Evolutionary conservation across 305 asterid genomes (phyloP).

Genomic region (Ilex paraguariensis): DNA sequence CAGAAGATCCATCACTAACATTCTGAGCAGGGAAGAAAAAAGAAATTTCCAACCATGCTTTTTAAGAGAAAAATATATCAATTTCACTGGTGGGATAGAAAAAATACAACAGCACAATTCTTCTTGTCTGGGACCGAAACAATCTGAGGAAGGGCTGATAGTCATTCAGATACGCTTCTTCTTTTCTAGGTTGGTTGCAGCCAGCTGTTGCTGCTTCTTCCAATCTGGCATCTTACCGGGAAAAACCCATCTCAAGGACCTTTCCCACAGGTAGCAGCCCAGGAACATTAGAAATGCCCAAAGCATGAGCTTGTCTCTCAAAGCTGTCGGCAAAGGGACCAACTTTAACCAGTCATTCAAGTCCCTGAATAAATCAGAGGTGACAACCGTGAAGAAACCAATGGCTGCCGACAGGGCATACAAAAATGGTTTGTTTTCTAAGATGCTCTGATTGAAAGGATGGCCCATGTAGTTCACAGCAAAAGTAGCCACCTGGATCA

Average conservation of each 20-base stretch:
- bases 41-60: no score
- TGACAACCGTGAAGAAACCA: conserved; percentile 69
- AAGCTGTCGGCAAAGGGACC: conserved; percentile 71
- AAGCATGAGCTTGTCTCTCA: conserved; percentile 78
- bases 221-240: conserved; percentile 96
- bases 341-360: conserved; percentile 83
- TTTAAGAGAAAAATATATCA: no score
- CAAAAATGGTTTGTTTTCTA: conserved; percentile 70
- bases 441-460: conserved; percentile 94
- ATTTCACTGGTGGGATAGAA: no score
- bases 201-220: conserved; percentile 68
- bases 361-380: conserved; percentile 80
- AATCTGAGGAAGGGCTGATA: no score
- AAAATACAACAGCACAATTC: no score
- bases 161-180: conserved; percentile 19
- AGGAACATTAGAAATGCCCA: conserved; percentile 71
- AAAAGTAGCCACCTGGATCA: conserved; percentile 98
- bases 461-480: conserved; percentile 99
- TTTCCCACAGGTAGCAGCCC: conserved; percentile 81
- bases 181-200: conserved; percentile 50
- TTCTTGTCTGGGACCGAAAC: no score
- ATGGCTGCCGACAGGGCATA: conserved; percentile 74
- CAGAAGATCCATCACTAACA: no score
- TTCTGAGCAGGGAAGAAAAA: no score
- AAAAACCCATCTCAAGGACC: conserved; percentile 80